Conservation (phyloP, 192 early-diverging fungal species). For the Coemansia sp. region DNA sequence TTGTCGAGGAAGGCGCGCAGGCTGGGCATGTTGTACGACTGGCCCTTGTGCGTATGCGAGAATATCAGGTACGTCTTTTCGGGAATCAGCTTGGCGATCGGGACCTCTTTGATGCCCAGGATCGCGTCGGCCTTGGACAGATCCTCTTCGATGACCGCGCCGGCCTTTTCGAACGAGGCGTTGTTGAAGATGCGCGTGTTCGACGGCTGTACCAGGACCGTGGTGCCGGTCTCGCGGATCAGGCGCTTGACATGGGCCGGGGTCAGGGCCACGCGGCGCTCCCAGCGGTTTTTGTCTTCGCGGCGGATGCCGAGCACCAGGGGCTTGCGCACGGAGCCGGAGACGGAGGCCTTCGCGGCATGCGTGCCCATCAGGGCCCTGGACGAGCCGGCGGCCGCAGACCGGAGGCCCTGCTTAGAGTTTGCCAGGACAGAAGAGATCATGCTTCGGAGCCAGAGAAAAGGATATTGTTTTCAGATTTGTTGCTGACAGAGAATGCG, state of each 20-base stretch:
- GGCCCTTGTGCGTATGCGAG: constrained; percentile 98
- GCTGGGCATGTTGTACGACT: constrained; percentile 89
- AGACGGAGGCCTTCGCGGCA: constrained; percentile 3
- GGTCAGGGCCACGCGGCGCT: constrained; percentile 85
- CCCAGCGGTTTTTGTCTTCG: constrained; percentile 98
- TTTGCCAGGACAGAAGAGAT: not conserved
- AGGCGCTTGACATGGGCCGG: constrained; percentile 81
- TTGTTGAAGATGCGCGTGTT: constrained; percentile 89
- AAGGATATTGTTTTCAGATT: not conserved
- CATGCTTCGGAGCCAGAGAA: not conserved
- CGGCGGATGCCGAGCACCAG: constrained; percentile 78
- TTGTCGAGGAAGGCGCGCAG: constrained; percentile 86
- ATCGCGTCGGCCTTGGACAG: constrained; percentile 87
- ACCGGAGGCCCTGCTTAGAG: not conserved
- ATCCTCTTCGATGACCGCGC: constrained; percentile 83
- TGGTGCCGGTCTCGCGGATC: constrained; percentile 78
- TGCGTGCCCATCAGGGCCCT: constrained; percentile 18
- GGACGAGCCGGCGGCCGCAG: not conserved
- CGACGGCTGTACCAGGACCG: constrained; percentile 87
- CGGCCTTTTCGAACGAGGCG: constrained; percentile 77
- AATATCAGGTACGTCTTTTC: constrained; percentile 94
- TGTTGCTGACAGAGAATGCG: too few relatives aligned
- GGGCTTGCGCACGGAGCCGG: constrained; percentile 5
- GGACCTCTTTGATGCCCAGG: constrained; percentile 96
- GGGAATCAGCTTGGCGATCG: constrained; percentile 71